Conservation (phyloP, 306 rosid genomes). For the Quercus berberidifolia region DNA sequence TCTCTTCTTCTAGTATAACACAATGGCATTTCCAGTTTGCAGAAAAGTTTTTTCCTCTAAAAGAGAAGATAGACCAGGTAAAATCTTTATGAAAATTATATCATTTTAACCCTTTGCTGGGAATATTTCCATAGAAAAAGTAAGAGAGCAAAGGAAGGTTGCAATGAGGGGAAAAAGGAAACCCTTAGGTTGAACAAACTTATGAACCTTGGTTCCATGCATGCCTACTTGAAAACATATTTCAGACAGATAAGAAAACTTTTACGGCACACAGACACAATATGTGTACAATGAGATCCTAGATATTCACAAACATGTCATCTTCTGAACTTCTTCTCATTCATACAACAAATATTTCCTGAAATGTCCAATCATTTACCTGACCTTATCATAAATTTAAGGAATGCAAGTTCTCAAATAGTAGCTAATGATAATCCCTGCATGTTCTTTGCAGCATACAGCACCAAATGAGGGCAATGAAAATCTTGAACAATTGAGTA, state of each 20-base stretch:
- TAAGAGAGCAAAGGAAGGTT: background rate
- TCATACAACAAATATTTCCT: background rate
- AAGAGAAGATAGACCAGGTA: too few relatives aligned
- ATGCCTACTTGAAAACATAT: background rate
- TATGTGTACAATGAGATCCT: background rate
- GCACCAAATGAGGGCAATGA: conserved; percentile 31
- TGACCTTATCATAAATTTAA: background rate
- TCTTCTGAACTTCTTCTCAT: background rate
- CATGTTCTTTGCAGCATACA: conserved; percentile 46
- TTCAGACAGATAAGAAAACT: background rate
- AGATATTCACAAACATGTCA: background rate
- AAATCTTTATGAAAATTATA: background rate
- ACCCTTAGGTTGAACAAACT: background rate
- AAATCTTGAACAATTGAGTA: conserved; percentile 21
- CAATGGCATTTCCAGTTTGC: background rate
- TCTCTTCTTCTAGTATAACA: background rate
- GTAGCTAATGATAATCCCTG: conserved; percentile 11
- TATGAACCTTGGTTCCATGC: background rate
- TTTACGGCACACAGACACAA: background rate
- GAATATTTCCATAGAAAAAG: background rate
- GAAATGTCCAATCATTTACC: background rate
- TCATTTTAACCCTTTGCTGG: background rate
- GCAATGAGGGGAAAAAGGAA: background rate
- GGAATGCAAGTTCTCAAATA: background rate
- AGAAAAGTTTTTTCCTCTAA: too few relatives aligned